Conservation (phyloP, 257 asterid species). For the Cinchona pubescens region DNA sequence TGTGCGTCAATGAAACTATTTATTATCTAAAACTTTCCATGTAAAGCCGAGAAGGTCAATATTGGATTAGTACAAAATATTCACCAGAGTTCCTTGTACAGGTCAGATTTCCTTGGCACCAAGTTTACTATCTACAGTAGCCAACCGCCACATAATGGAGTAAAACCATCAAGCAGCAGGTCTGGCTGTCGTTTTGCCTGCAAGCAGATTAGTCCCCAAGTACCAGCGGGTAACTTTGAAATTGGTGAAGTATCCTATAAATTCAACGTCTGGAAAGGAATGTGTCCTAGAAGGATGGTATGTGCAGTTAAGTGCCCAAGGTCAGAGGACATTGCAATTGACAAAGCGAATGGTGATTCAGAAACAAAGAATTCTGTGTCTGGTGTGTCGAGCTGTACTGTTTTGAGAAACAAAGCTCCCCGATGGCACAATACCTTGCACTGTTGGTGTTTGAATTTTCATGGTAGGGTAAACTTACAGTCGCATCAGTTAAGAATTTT, state of each 20-base stretch:
- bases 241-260: slow-evolving; percentile 79
- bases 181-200: slow-evolving; percentile 75
- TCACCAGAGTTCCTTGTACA: slow-evolving; percentile 26
- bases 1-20: neutral
- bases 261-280: slow-evolving; percentile 79
- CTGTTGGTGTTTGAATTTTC: slow-evolving; percentile 98
- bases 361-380: slow-evolving; percentile 29
- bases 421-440: slow-evolving; percentile 94
- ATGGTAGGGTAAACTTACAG: slow-evolving; percentile 90
- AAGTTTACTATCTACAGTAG: slow-evolving; percentile 78
- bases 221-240: slow-evolving; percentile 77
- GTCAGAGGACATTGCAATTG: slow-evolving; percentile 25
- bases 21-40: neutral
- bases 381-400: slow-evolving; percentile 30
- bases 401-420: slow-evolving; percentile 84
- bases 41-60: neutral
- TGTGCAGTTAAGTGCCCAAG: slow-evolving; percentile 56
- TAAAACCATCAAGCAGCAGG: slow-evolving; percentile 70
- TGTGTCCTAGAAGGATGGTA: slow-evolving; percentile 91
- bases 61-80: slow-evolving; percentile 14
- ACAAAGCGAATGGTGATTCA: slow-evolving; percentile 24
- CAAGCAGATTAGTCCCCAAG: slow-evolving; percentile 91
- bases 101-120: slow-evolving; percentile 93
- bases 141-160: slow-evolving; percentile 74
- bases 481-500: slow-evolving; percentile 90